Base-by-base conservation (phyloP, 2,329 filamentous ascomycete genomes). In the Setomelanomma holmii region DNA sequence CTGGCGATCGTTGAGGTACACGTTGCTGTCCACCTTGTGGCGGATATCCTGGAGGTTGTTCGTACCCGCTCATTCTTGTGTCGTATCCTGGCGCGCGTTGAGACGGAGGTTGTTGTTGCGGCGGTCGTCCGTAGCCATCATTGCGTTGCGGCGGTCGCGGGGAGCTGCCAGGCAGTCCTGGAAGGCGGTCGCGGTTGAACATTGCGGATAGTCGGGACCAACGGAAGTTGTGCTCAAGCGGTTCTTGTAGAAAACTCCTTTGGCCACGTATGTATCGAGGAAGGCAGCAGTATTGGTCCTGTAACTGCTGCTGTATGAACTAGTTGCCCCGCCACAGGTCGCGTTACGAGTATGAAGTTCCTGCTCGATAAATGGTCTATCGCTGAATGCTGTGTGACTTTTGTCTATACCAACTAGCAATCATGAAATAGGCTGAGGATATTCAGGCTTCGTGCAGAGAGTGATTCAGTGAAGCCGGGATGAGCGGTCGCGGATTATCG, bases 151-250 rank as follows among this genome's bases (percentile, higher is more conserved):
- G 73, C 33, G 75, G 75, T 24, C 76, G 75, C 20, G 75, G 75
- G 38, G 75, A 72, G 45, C 74, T 73, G 45, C 76, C 71, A 51
- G 76, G 64, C 79, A 83, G 23, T 6, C 77, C 76, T 35, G 76
- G 75, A n/a, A 80, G 68, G 53, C 81, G 80, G 66, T 80, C 79
- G 57, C 83, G 80, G 68, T 84, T 85, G 68, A 85, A 86, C 83
- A 86, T 86, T 44, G 11, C 49, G 52, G 49, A 24, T 20, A 16
- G 11, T 24, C 24, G 10, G 35, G 16, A 22, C 22, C 8, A 39
- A 14, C 23, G 5, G 42, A 23, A 23, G 19, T 14, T 5, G 5
- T 17, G 19, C n/a, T n/a, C n/a, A 11, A 20, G 16, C 14, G 30
- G n/a, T 6, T n/a, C 34, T 2, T 51, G 24, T 51, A 20, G 17